A percentile compares a stretch with the other conserved stretches of the same genome.
Conservation (phyloP, 306 rosid species). For the Quercus bicolor region DNA sequence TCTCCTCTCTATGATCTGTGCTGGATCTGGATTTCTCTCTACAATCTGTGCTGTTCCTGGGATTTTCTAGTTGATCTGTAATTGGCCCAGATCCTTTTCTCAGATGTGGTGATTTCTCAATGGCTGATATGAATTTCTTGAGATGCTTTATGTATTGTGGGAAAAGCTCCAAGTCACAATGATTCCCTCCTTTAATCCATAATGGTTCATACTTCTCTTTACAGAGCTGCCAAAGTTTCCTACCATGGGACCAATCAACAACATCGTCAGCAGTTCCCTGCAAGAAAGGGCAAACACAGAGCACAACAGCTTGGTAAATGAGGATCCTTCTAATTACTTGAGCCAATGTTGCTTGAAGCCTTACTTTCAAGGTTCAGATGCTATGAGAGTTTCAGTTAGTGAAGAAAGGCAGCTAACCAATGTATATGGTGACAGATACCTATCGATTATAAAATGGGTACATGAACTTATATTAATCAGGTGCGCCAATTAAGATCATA, state of each 20-base stretch:
- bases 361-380: not conserved
- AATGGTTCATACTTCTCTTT: constrained; percentile 91
- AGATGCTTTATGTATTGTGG: constrained; percentile 91
- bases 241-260: constrained; percentile 94
- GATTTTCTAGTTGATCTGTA: constrained; percentile 52
- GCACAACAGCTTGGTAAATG: constrained; percentile 15
- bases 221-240: constrained; percentile 91
- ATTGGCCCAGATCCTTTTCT: constrained; percentile 38
- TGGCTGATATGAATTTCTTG: constrained; percentile 65
- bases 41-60: constrained; percentile 68
- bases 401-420: not conserved
- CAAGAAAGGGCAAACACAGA: constrained; percentile 26
- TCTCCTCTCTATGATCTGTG: constrained; percentile 33
- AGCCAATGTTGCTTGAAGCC: not conserved
- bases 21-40: constrained; percentile 64
- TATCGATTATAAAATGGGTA: not conserved
- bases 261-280: constrained; percentile 91
- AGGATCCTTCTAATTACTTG: constrained; percentile 19
- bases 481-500: constrained; percentile 11
- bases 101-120: constrained; percentile 48
- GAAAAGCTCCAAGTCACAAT: constrained; percentile 82
- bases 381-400: not conserved
- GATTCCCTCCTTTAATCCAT: constrained; percentile 96
- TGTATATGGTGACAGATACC: not conserved
- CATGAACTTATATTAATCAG: not conserved